Evolutionary conservation across 139 green algal species (phyloP).

Genomic region (Yamagishiella unicocca): DNA sequence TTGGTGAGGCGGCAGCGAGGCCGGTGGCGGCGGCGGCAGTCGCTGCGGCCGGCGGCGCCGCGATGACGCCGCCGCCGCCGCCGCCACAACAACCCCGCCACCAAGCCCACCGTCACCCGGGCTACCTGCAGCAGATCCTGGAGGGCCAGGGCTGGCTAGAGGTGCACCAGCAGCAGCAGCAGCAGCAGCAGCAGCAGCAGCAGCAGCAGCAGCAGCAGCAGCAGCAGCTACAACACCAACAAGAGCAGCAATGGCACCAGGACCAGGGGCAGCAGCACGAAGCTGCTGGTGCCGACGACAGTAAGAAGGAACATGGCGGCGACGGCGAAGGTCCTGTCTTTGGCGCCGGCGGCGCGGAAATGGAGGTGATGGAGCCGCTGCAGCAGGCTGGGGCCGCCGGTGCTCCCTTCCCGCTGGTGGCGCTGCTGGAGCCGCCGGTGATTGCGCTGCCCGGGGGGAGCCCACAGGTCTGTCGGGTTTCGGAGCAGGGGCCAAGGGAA

Average conservation of each 20-base stretch:
- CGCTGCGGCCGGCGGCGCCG: too few relatives aligned
- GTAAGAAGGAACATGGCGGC: not conserved
- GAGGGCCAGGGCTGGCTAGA: not conserved
- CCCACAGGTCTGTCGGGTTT: not conserved
- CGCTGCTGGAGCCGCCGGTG: constrained; percentile 5
- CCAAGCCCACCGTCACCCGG: too few relatives aligned
- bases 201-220: not conserved
- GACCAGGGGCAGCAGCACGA: not conserved
- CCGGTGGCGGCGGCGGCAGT: too few relatives aligned
- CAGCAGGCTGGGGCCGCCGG: not conserved
- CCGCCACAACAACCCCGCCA: too few relatives aligned
- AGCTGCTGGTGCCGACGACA: not conserved
- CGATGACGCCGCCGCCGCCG: too few relatives aligned
- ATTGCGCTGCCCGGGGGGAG: not conserved
- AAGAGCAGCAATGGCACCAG: not conserved
- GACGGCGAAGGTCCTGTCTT: not conserved
- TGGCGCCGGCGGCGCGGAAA: not conserved
- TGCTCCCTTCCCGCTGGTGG: not conserved
- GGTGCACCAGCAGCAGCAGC: not conserved
- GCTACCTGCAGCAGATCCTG: not conserved
- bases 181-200: not conserved
- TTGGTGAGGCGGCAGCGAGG: too few relatives aligned
- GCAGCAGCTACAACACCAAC: not conserved
- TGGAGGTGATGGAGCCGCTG: not conserved
- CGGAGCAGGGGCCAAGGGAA: not conserved